A percentile compares a stretch with the other conserved stretches of the same genome.
These are phyloP conservation scores for Fusarium bactridioides DNA, from an alignment of 2,329 filamentous ascomycete species.

Conservation along the genomic window DNA sequence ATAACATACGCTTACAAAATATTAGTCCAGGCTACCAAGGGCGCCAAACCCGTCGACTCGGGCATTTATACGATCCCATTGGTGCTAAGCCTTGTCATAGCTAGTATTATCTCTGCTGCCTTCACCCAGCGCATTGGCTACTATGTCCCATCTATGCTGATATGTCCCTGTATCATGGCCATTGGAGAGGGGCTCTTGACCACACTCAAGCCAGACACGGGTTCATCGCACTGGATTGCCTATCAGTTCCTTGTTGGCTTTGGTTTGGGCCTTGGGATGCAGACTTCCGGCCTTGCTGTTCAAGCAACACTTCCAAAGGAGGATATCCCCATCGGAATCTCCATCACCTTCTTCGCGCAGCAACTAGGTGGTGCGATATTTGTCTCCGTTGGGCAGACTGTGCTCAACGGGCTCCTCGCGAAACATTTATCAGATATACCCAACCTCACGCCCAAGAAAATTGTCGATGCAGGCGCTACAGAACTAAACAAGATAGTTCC, in stretches of 20 bases:
- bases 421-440: conserved; percentile 50
- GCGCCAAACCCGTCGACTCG: conserved; percentile 60
- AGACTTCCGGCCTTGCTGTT: conserved; percentile 63
- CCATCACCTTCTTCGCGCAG: conserved; percentile 65
- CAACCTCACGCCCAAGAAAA: conserved; percentile 51
- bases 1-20: conserved; percentile 22
- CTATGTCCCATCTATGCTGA: conserved; percentile 65
- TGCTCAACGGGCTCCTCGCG: conserved; percentile 58
- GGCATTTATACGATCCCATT: conserved; percentile 66
- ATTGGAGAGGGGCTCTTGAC: conserved; percentile 65
- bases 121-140: conserved; percentile 64
- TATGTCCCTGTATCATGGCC: conserved; percentile 58
- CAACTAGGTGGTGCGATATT: conserved; percentile 67
- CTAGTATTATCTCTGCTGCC: conserved; percentile 57
- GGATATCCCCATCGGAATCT: conserved; percentile 63
- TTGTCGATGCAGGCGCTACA: conserved; percentile 64
- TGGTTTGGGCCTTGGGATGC: conserved; percentile 66
- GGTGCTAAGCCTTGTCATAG: conserved; percentile 62
- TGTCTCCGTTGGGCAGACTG: conserved; percentile 63
- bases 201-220: conserved; percentile 58
- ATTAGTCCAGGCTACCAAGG: conserved; percentile 64
- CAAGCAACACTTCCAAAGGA: conserved; percentile 61
- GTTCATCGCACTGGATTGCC: conserved; percentile 63
- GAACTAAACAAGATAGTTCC: conserved; percentile 64
- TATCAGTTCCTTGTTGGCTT: conserved; percentile 67